Evolutionary conservation across 164 flowering plant genomes (phyloP), one percentile per base, ranked within the genome.

Genomic region (Chimonanthus praecox): DNA sequence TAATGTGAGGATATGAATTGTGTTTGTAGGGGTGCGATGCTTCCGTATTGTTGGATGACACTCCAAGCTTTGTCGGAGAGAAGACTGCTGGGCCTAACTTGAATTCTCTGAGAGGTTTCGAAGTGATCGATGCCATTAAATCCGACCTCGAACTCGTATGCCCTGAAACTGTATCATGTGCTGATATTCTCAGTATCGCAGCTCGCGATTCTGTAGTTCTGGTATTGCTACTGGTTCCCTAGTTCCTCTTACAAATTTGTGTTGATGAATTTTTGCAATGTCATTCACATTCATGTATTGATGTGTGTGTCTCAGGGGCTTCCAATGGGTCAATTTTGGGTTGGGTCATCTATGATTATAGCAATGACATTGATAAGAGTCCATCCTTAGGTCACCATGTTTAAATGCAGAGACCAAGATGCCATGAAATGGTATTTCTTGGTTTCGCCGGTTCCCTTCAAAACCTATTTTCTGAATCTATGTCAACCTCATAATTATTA

Each of bases 171-270:
- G 94, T 93, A 0, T 91, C 98, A 20, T 93, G 97, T 75, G 94
- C 98, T 64, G 98, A 93, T 78, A 87, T 93, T 70, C 86, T 91
- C 0, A 87, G 93, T 4, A 73, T 79, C 62, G 94, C 83, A 4
- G 97, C 98, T 60, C 83, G 97, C 70, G 94, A 93, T 78, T 84
- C 94, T 5, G 98, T 93, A 66, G 81, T 86, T 69, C 67, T 91
- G 82, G 97, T 90, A 78, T 4, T 75, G 16, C 46, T 65, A 4
- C 10, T 54, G 4, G 15, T 16, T 16, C 60, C 10, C 47, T 8
- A 2, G 16, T 47, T 49, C n/a, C 45, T 8, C 72, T 8, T 10
- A 49, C 65, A 62, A 62, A 33, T 7, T 20, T 20, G 21, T 20
- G 21, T 20, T 20, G 21, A 33, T 33, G 33, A 33, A 33, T 33